Evolutionary conservation across 345 rosid genomes (phyloP).

Genomic region (Syzygium jambos): DNA sequence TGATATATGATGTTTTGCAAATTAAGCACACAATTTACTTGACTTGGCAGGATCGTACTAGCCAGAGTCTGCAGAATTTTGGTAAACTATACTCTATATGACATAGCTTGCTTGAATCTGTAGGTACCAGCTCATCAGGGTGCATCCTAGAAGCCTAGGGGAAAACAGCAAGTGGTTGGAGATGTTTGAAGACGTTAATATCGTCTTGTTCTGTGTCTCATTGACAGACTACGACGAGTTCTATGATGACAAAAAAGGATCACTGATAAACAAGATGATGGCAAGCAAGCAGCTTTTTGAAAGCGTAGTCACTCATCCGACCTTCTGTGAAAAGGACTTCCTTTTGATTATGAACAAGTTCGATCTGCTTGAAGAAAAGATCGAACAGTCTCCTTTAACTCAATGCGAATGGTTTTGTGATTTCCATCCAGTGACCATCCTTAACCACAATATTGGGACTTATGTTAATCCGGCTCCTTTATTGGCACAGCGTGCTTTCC

Average conservation of each 20-base stretch:
- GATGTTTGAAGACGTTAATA: slow-evolving; percentile 77
- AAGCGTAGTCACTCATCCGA: slow-evolving; percentile 43
- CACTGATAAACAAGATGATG: slow-evolving; percentile 66
- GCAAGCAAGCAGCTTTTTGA: slow-evolving; percentile 64
- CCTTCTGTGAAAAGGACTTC: slow-evolving; percentile 54
- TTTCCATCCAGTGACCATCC: slow-evolving; percentile 55
- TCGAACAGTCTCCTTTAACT: slow-evolving; percentile 42
- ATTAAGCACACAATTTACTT: not conserved
- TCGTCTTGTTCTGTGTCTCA: slow-evolving; percentile 65
- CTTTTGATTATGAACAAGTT: slow-evolving; percentile 76
- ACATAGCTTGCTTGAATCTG: not conserved
- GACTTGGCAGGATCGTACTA: not conserved
- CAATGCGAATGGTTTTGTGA: slow-evolving; percentile 79
- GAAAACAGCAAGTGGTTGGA: slow-evolving; percentile 72
- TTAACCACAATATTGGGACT: slow-evolving; percentile 10
- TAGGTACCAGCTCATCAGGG: slow-evolving; percentile 85
- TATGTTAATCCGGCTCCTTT: slow-evolving; percentile 24
- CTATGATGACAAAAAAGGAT: slow-evolving; percentile 39
- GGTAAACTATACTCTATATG: not conserved
- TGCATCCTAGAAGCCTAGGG: slow-evolving; percentile 60
- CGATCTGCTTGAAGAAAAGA: slow-evolving; percentile 71
- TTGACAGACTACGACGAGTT: slow-evolving; percentile 53
- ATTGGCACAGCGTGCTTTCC: slow-evolving; percentile 56
- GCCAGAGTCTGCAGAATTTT: not conserved
- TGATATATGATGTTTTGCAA: not conserved